phyloP scores from a whole-genome alignment of 495 filamentous ascomycete species.

The Neurospora intermedia region DNA sequence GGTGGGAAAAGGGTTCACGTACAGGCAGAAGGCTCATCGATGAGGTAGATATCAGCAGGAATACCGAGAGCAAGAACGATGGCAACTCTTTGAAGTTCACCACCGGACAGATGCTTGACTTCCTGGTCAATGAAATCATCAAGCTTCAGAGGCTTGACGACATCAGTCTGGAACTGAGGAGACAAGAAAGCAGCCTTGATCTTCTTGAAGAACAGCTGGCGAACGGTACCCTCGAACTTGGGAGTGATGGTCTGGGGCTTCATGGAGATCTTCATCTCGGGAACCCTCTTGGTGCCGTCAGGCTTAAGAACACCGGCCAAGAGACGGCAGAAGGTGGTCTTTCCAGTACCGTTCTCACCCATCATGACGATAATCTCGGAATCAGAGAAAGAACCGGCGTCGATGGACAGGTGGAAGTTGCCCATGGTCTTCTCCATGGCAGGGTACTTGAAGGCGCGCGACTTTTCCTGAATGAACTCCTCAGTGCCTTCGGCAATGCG shows the following conservation, averaged over 20 bases:
- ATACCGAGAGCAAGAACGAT: constrained; percentile 91
- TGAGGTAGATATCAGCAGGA: constrained; percentile 97
- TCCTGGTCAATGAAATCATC: constrained; percentile 99
- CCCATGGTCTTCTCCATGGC: constrained; percentile 90
- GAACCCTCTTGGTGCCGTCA: constrained; percentile 62
- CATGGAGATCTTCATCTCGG: constrained; percentile 95
- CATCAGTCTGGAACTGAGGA: constrained; percentile 97
- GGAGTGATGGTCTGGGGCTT: constrained; percentile 99
- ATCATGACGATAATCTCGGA: constrained; percentile 99
- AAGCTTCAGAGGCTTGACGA: constrained; percentile 94
- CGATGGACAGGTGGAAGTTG: constrained; percentile 72
- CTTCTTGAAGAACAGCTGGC: constrained; percentile 64
- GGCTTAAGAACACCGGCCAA: constrained; percentile 88
- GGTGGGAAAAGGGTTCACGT: neutral
- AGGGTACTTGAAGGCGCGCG: constrained; percentile 76
- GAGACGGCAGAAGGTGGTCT: constrained; percentile 96
- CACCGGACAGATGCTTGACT: constrained; percentile 96
- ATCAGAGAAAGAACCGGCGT: constrained; percentile 82
- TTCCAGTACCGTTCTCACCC: constrained; percentile 88
- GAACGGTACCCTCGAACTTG: constrained; percentile 92
- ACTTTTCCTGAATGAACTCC: constrained; percentile 78
- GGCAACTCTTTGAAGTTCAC: constrained; percentile 94
- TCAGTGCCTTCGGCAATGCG: constrained; percentile 86
- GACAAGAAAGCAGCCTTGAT: constrained; percentile 94
- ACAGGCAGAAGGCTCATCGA: constrained; percentile 58